Percentiles rank a stretch among this genome's conserved stretches.
Evolutionary conservation across 2,329 filamentous ascomycete genomes (phyloP).

Genomic region (Trichophyton schoenleinii): DNA sequence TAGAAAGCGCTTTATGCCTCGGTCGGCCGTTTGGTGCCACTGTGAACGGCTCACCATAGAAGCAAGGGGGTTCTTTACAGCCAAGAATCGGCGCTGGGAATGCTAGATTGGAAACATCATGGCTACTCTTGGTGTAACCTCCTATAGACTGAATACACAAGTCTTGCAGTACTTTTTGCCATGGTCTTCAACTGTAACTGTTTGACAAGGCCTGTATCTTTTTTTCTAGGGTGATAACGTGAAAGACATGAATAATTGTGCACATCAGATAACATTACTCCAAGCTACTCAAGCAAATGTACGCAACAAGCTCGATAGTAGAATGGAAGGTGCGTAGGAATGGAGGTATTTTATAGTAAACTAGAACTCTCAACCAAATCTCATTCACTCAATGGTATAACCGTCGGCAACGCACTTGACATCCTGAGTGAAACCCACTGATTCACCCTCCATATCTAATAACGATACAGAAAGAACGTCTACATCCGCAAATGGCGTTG

Average conservation of each 20-base stretch:
- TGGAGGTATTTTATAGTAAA: not conserved
- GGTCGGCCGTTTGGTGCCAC: not conserved
- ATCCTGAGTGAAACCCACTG: constrained; percentile 34
- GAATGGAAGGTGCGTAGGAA: not conserved
- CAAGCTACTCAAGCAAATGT: not conserved
- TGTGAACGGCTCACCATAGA: not conserved
- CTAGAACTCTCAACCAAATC: not conserved
- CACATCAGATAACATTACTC: not conserved
- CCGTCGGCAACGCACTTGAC: constrained; percentile 34
- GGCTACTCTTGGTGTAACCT: not conserved
- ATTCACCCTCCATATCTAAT: constrained; percentile 35
- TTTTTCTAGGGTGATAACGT: not conserved
- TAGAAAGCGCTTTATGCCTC: not conserved
- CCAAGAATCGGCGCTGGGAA: not conserved
- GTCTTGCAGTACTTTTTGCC: not conserved
- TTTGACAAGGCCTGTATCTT: not conserved
- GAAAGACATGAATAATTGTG: not conserved
- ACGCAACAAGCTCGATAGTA: not conserved
- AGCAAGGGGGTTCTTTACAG: not conserved
- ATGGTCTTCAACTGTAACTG: not conserved
- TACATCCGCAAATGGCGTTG: constrained; percentile 75
- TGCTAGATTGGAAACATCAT: not conserved
- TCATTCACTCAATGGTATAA: constrained; percentile 32
- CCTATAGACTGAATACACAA: not conserved
- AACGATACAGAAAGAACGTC: constrained; percentile 51